Evolutionary conservation across 1,139 yeast species (phyloP), one percentile per base, ranked within the genome.

Genomic region (Scheffersomyces parashehatae): DNA sequence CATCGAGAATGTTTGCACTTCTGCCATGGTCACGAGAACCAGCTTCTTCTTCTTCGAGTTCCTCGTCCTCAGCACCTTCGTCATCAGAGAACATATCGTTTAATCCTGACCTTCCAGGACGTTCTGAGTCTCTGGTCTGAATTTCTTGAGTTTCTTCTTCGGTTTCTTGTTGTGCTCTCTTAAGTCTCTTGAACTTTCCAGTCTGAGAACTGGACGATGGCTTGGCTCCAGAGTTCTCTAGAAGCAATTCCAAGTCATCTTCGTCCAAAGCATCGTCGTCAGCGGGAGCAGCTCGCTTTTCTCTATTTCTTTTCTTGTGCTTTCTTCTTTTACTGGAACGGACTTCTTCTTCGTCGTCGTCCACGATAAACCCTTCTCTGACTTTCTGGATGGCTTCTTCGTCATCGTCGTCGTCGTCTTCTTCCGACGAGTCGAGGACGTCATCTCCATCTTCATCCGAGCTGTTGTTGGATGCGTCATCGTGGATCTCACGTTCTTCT

Each of bases 301-400:
- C 50, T 52, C 65, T 70, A 70, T 66, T 65, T 63, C 68, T 71
- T 69, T 70, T 75, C 68, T 59, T 69, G 54, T 62, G 70, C 50
- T 62, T 64, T 50, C 56, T 58, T 52, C 59, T 60, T 56, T 53
- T 69, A 49, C 52, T 62, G 45, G 43, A 60, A 34, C 38, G 57
- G 28, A 47, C 77, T 4, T 70, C 73, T 31, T 62, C 73, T 28
- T 83, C 95, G 42, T 86, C 96, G 54, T 89, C 97, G 56, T 89
- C 97, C 10, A 90, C 97, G 59, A 91, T 91, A 65, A 91, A 90
- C 0, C 97, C 98, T 53, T 89, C 96, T 44, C 93, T 82, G 35
- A 91, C 85, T 63, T 82, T 78, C 51, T 81, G 71, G 38, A 83
- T 80, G 51, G 85, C 93, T 49, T 85, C 93, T 59, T 83, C 91